Conservation (phyloP, 495 filamentous ascomycete species). For the Daldinia childiae region DNA sequence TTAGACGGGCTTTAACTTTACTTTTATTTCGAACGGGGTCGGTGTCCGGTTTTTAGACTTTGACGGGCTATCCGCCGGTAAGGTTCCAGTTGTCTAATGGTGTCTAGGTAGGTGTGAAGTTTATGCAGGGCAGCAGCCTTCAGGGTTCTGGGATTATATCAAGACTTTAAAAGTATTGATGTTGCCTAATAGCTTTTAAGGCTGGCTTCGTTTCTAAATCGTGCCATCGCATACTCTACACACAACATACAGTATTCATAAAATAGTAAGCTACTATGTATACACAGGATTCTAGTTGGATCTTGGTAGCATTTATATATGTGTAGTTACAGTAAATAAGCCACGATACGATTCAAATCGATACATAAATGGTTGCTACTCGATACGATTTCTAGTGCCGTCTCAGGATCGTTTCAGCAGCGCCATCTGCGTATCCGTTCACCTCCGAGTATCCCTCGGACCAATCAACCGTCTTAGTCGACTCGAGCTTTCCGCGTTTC, state of each 20-base stretch:
- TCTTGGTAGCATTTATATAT: too few species aligned
- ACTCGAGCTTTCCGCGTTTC: constrained; percentile 30
- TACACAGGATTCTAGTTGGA: too few species aligned
- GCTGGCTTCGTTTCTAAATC: background rate
- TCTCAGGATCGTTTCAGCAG: constrained; percentile 48
- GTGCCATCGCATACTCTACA: too few species aligned
- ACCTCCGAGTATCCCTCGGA: background rate
- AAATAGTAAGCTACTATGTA: background rate
- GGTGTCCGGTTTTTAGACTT: constrained; percentile 8
- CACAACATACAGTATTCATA: background rate
- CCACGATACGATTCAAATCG: background rate
- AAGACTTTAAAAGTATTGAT: background rate
- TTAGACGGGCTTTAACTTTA: background rate
- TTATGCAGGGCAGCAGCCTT: background rate
- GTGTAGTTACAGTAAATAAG: background rate
- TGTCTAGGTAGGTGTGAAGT: background rate
- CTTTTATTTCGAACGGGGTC: background rate
- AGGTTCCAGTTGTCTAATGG: background rate
- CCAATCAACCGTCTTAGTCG: constrained; percentile 9
- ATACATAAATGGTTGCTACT: background rate
- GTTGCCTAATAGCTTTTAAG: background rate
- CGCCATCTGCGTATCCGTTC: background rate
- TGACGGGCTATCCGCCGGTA: background rate
- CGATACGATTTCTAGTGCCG: constrained; percentile 14
- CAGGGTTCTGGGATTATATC: too few species aligned